A percentile compares a stretch with the other conserved stretches of the same genome.
Conservation (phyloP, 176 grass and related monocot genomes). For the Paspalum notatum region DNA sequence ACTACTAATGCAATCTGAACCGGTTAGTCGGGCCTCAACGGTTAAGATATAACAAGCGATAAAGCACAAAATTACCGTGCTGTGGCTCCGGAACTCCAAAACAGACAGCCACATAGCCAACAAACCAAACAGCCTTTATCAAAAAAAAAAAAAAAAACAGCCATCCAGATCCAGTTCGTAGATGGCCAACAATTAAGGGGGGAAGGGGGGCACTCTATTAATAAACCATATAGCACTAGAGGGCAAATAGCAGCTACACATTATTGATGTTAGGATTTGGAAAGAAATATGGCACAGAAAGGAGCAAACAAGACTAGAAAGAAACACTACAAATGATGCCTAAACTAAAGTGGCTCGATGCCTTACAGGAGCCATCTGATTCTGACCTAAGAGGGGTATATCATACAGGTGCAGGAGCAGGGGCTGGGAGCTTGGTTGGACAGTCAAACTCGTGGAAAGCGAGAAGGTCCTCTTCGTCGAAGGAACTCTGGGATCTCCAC, state of each 20-base stretch:
- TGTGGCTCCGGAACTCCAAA: neutral
- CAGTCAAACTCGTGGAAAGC: conserved; percentile 61
- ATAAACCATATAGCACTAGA: neutral
- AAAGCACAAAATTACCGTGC: neutral
- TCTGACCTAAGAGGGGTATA: neutral
- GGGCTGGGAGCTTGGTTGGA: neutral
- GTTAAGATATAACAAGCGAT: neutral
- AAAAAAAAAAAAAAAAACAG: too few relatives aligned
- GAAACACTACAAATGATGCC: neutral
- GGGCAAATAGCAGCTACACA: conserved; percentile 10
- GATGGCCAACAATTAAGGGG: neutral
- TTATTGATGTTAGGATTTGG: neutral
- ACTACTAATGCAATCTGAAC: neutral
- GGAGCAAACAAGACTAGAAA: neutral
- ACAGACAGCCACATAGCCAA: neutral
- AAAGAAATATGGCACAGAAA: neutral
- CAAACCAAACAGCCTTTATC: neutral
- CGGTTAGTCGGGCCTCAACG: neutral
- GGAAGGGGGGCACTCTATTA: conserved; percentile 16
- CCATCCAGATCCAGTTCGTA: neutral
- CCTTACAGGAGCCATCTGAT: neutral
- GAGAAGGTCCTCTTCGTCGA: conserved; percentile 65
- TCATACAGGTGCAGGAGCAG: neutral
- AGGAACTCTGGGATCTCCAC: conserved; percentile 90
- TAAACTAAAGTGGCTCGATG: neutral